Evolutionary conservation across 2,329 filamentous ascomycete genomes (phyloP).

Genomic region (Cytospora leucostoma): DNA sequence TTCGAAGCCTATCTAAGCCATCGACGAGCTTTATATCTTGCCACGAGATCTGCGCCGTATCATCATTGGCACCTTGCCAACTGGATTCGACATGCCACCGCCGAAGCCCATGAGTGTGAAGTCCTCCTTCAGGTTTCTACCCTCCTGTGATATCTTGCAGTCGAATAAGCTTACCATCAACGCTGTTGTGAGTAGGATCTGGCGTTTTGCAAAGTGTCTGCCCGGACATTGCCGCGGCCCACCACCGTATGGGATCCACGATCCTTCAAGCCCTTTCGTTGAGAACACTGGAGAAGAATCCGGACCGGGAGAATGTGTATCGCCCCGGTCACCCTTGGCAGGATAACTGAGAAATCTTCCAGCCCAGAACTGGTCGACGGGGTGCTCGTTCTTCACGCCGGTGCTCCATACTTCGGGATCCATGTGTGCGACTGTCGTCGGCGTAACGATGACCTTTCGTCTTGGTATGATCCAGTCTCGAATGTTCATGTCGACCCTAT

Average conservation of each 20-base stretch:
- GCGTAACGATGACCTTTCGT: slow-evolving; percentile 31
- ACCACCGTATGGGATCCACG: slow-evolving; percentile 37
- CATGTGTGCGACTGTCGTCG: slow-evolving; percentile 36
- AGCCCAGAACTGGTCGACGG: slow-evolving; percentile 34
- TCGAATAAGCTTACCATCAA: slow-evolving; percentile 27
- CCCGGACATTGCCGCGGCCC: slow-evolving; percentile 35
- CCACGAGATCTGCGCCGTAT: slow-evolving; percentile 2
- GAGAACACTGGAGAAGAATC: slow-evolving; percentile 28
- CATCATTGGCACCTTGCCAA: slow-evolving; percentile 14
- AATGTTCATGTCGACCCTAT: slow-evolving; percentile 23
- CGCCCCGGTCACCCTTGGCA: background rate
- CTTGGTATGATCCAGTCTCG: slow-evolving; percentile 31
- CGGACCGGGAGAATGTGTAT: background rate
- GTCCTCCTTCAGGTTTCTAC: slow-evolving; percentile 30
- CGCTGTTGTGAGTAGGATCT: slow-evolving; percentile 33
- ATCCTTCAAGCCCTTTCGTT: slow-evolving; percentile 34
- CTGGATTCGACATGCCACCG: slow-evolving; percentile 30
- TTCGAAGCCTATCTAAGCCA: too few relatives aligned
- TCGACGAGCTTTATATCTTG: background rate
- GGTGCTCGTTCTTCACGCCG: slow-evolving; percentile 30
- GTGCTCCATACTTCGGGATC: slow-evolving; percentile 32
- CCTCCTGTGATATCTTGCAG: slow-evolving; percentile 31
- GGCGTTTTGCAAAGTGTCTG: slow-evolving; percentile 36
- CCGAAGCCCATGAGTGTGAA: slow-evolving; percentile 35
- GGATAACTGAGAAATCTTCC: slow-evolving; percentile 32